Base-by-base conservation (phyloP, 1,284 basidiomycete genomes). In the Trichosporon faecale region DNA sequence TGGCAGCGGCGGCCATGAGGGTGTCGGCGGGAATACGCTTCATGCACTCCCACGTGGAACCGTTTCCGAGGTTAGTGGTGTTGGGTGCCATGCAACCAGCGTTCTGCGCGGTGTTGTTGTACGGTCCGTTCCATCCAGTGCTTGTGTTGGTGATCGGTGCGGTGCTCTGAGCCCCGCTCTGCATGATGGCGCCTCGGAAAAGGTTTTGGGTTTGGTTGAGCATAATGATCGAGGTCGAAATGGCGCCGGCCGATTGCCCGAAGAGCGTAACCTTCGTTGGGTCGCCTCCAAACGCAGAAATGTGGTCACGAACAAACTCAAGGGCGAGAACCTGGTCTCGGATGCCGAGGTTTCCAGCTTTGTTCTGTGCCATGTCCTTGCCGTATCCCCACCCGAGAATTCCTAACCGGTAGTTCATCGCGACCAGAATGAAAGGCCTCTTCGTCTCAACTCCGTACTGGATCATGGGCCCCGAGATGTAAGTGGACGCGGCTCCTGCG, bases 241-340 rank as follows among this genome's bases (percentile, higher is more conserved):
- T 64, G 12, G 49, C 35, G 1, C 57, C 66, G 14, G 66, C 66
- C n/a, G 66, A 67, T 27, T 67, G 18, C 2, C 66, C 66, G 25
- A 31, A 57, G 37, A 67, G 23, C 65, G 71, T 25, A 70, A 88
- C 82, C 72, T 84, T 83, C 29, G 71, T 68, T 12, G 87, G 85
- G 77, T 91, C 88, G 0, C 90, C 90, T 2, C 90, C 89, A 75
- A 91, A 91, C 0, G 82, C 82, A 0, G 82, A 84, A 35, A 91
- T 87, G 71, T 91, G 89, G 12, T 88, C 77, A 70, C 89, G 87
- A 2, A 91, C 76, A 80, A 90, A 91, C 18, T 80, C 73, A 1
- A 91, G 80, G 0, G 81, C 84, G 23, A 84, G 76, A 5, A 82
- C 77, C 67, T 86, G 84, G 70, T 87, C 86, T 65, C 75, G 73